phyloP scores from a whole-genome alignment of 169 alveolate genomes.

The Sarcocystis neurona region DNA sequence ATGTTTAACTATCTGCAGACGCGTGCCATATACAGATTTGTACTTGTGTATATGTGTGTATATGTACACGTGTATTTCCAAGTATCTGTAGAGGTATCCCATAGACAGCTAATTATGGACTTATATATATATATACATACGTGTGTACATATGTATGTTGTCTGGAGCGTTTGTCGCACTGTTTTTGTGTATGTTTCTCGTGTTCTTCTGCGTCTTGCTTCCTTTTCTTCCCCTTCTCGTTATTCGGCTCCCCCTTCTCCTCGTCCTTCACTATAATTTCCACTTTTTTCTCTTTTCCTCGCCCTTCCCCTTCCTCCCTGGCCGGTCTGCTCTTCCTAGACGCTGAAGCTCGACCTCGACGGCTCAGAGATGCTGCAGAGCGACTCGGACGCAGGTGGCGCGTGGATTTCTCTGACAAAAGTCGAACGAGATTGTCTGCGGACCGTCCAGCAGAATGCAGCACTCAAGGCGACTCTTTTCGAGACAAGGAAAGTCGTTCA shows the following conservation, averaged over 20 bases:
- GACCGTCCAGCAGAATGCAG: slow-evolving; percentile 27
- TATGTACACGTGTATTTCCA: background rate
- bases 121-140: too few relatives aligned
- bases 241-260: background rate
- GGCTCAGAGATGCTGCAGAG: slow-evolving; percentile 36
- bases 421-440: slow-evolving; percentile 3
- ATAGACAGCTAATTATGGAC: background rate
- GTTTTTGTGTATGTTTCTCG: background rate
- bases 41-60: background rate
- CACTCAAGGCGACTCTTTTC: slow-evolving; percentile 29
- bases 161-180: background rate
- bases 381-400: slow-evolving; percentile 52
- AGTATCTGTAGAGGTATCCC: background rate
- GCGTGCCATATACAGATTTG: background rate
- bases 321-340: background rate
- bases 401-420: slow-evolving; percentile 25
- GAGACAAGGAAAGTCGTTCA: slow-evolving; percentile 26
- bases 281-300: background rate
- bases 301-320: background rate
- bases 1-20: too few relatives aligned
- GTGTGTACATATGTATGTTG: background rate
- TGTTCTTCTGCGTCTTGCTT: background rate
- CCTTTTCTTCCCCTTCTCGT: background rate
- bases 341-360: background rate
- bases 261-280: background rate